phyloP scores from a whole-genome alignment of 352 stramenopile species.

The Pythium dissotocum region DNA sequence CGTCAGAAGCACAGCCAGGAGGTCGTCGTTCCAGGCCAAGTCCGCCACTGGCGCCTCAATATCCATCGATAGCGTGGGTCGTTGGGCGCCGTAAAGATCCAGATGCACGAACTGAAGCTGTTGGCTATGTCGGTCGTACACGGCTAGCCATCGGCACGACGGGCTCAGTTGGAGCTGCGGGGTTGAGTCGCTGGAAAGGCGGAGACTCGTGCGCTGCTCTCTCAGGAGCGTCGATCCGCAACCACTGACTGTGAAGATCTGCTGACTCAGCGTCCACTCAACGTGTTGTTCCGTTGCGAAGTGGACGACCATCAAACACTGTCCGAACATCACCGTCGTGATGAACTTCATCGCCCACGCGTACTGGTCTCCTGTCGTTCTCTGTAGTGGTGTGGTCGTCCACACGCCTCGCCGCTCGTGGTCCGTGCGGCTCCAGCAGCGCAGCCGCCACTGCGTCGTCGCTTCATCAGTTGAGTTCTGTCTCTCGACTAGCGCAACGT shows the following conservation, averaged over 20 bases:
- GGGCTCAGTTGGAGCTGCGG: slow-evolving; percentile 10
- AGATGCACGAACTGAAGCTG: neutral
- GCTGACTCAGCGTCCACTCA: slow-evolving; percentile 2
- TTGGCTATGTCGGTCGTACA: neutral
- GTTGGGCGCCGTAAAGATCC: neutral
- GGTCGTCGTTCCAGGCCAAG: neutral
- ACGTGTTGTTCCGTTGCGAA: neutral
- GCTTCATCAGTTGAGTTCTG: neutral
- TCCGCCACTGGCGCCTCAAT: neutral
- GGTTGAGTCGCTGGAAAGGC: neutral
- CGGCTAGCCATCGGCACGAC: slow-evolving; percentile 9
- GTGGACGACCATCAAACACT: slow-evolving; percentile 26
- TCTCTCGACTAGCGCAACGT: slow-evolving; percentile 14
- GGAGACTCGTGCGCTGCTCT: neutral
- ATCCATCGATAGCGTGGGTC: neutral
- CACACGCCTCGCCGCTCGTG: slow-evolving; percentile 3
- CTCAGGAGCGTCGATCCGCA: slow-evolving; percentile 20
- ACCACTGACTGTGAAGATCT: slow-evolving; percentile 17
- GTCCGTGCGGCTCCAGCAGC: slow-evolving; percentile 12
- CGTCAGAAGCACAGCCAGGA: neutral
- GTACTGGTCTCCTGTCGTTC: neutral
- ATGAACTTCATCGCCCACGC: slow-evolving; percentile 20
- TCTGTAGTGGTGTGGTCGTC: neutral
- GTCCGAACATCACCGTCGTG: slow-evolving; percentile 26
- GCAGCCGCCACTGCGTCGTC: slow-evolving; percentile 12